Percentiles rank a stretch among this genome's conserved stretches.
Conservation (phyloP, 371 early-diverging fungal genomes). For the Chytridiales sp. region DNA sequence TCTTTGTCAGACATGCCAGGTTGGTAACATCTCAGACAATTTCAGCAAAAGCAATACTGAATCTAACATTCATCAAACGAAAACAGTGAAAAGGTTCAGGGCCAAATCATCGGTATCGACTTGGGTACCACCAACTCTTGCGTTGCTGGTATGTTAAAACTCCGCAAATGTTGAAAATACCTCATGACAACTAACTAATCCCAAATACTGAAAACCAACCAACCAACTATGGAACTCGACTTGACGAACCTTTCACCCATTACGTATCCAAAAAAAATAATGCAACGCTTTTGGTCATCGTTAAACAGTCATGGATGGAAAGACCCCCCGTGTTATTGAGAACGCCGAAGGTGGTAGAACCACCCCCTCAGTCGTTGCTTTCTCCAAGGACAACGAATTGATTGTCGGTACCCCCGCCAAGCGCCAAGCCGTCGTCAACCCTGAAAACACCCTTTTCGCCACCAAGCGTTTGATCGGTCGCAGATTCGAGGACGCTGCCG, state of each 20-base stretch:
- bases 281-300: not conserved
- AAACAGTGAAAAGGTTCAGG: conserved; percentile 67
- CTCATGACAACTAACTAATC: conserved; percentile 1
- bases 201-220: too few species aligned
- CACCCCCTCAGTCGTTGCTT: conserved; percentile 97
- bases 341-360: conserved; percentile 96
- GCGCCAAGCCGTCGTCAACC: conserved; percentile 92
- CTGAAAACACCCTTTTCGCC: conserved; percentile 92
- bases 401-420: conserved; percentile 96
- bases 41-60: too few species aligned
- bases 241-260: too few species aligned
- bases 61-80: not conserved
- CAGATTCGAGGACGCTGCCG: conserved; percentile 81
- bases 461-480: conserved; percentile 97
- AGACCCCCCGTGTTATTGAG: conserved; percentile 94
- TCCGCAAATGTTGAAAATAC: conserved; percentile 1
- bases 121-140: conserved; percentile 99
- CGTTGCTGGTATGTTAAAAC: conserved; percentile 63
- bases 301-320: conserved; percentile 90
- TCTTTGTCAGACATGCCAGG: too few species aligned
- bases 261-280: conserved; percentile 4
- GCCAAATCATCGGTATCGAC: conserved; percentile 98
- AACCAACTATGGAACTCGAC: too few species aligned
- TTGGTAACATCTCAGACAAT: too few species aligned
- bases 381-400: conserved; percentile 82